phyloP scores from a whole-genome alignment of 2,329 filamentous ascomycete species.

The Amylocarpus encephaloides region DNA sequence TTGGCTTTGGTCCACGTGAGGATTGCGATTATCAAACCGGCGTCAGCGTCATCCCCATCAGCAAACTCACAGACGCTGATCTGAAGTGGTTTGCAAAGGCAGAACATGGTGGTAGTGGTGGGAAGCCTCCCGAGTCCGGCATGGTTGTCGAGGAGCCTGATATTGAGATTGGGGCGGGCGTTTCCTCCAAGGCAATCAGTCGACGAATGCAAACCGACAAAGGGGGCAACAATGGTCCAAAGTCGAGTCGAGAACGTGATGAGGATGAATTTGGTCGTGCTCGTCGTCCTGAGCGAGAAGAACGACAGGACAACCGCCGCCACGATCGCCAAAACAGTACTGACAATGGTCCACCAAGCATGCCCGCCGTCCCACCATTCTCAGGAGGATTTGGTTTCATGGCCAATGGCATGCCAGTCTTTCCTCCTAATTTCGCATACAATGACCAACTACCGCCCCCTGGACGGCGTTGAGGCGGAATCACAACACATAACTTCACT shows the following conservation, averaged over 20 bases:
- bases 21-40: constrained; percentile 94
- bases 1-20: constrained; percentile 92
- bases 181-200: constrained; percentile 84
- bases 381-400: constrained; percentile 32
- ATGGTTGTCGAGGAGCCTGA: constrained; percentile 95
- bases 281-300: constrained; percentile 17
- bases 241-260: constrained; percentile 39
- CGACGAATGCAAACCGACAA: constrained; percentile 64
- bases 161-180: constrained; percentile 95
- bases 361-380: constrained; percentile 18
- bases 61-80: constrained; percentile 89
- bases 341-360: constrained; percentile 13
- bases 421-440: constrained; percentile 40
- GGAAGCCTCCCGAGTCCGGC: constrained; percentile 69
- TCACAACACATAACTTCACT: too few species aligned
- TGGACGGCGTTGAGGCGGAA: constrained; percentile 10
- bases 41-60: constrained; percentile 87
- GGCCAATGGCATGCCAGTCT: constrained; percentile 40
- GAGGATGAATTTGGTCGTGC: constrained; percentile 26
- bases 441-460: constrained; percentile 24
- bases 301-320: constrained; percentile 13
- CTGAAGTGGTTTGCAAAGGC: constrained; percentile 95
- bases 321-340: constrained; percentile 3
- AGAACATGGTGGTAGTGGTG: constrained; percentile 87
- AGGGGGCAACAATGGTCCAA: constrained; percentile 57